These are phyloP conservation scores for Blastobotrys niveus DNA, from an alignment of 1,139 yeast species.

Conservation along the genomic window DNA sequence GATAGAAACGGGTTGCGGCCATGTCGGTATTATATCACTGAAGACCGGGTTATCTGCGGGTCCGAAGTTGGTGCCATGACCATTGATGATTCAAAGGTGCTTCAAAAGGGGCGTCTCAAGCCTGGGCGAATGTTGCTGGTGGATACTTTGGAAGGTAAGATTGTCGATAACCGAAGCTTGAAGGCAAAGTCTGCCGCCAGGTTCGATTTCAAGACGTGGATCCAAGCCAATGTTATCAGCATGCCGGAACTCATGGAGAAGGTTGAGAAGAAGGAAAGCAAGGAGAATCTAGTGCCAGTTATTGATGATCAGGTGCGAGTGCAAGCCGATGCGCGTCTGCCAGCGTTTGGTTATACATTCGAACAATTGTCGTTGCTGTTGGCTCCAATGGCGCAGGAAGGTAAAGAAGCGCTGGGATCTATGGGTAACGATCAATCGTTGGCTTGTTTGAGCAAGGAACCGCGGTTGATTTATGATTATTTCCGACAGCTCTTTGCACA, in stretches of 20 bases:
- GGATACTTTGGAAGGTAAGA: slow-evolving; percentile 86
- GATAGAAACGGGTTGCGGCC: slow-evolving; percentile 98
- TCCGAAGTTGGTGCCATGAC: slow-evolving; percentile 97
- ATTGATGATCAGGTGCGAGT: slow-evolving; percentile 33
- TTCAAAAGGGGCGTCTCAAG: slow-evolving; percentile 87
- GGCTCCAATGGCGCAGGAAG: slow-evolving; percentile 90
- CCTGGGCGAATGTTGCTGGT: slow-evolving; percentile 97
- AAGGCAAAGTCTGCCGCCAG: slow-evolving; percentile 76
- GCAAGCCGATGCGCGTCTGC: slow-evolving; percentile 75
- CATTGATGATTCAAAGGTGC: slow-evolving; percentile 73
- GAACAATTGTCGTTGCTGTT: slow-evolving; percentile 81
- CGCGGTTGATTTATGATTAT: slow-evolving; percentile 84
- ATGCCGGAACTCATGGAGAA: slow-evolving; percentile 67
- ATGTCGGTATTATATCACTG: slow-evolving; percentile 92
- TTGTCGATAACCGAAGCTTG: slow-evolving; percentile 88
- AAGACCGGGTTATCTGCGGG: slow-evolving; percentile 94
- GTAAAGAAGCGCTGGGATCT: slow-evolving; percentile 92
- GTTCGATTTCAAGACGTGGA: slow-evolving; percentile 92
- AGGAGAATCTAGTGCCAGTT: slow-evolving; percentile 20
- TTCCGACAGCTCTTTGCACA: slow-evolving; percentile 96
- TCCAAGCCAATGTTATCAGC: slow-evolving; percentile 75
- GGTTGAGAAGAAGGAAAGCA: slow-evolving; percentile 45
- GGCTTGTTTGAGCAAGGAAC: slow-evolving; percentile 92
- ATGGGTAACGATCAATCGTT: slow-evolving; percentile 99
- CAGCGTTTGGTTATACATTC: slow-evolving; percentile 86